These are phyloP conservation scores for Grammothele lineata DNA, from an alignment of 768 basidiomycete genomes.

Conservation along the genomic window DNA sequence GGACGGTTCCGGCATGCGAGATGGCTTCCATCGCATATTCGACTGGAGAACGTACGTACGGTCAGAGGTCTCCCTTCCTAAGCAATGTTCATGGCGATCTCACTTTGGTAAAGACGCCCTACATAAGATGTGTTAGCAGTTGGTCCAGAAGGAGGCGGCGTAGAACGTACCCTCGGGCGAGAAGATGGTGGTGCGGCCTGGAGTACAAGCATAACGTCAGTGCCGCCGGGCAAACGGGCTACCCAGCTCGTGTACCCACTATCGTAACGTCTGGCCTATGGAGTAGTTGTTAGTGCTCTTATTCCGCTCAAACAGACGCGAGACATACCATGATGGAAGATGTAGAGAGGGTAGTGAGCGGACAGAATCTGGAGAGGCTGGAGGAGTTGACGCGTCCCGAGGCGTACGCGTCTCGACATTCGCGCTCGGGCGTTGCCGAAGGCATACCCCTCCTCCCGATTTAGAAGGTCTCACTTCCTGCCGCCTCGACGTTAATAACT, in stretches of 20 bases:
- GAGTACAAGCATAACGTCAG: conserved; percentile 21
- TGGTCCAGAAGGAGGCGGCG: background rate
- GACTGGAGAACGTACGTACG: conserved; percentile 44
- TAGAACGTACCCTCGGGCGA: conserved; percentile 83
- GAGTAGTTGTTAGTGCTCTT: background rate
- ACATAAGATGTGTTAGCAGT: conserved; percentile 14
- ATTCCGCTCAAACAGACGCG: background rate
- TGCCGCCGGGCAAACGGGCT: background rate
- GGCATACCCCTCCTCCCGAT: background rate
- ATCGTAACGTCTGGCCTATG: conserved; percentile 89
- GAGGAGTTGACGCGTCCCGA: conserved; percentile 23
- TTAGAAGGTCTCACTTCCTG: no score
- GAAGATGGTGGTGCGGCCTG: conserved; percentile 97
- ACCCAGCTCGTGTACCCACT: conserved; percentile 61
- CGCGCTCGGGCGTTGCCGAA: conserved; percentile 14
- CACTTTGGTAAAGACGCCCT: conserved; percentile 98
- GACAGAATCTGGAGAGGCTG: background rate
- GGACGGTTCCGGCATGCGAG: conserved; percentile 90
- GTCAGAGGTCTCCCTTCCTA: no score
- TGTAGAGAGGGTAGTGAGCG: background rate
- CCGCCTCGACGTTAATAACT: no score
- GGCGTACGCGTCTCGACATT: conserved; percentile 22
- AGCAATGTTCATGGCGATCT: conserved; percentile 26
- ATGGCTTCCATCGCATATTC: conserved; percentile 99
- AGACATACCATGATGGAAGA: conserved; percentile 16